phyloP scores from a whole-genome alignment of 2,329 filamentous ascomycete species.

The Sarocladiaceae sp. region DNA sequence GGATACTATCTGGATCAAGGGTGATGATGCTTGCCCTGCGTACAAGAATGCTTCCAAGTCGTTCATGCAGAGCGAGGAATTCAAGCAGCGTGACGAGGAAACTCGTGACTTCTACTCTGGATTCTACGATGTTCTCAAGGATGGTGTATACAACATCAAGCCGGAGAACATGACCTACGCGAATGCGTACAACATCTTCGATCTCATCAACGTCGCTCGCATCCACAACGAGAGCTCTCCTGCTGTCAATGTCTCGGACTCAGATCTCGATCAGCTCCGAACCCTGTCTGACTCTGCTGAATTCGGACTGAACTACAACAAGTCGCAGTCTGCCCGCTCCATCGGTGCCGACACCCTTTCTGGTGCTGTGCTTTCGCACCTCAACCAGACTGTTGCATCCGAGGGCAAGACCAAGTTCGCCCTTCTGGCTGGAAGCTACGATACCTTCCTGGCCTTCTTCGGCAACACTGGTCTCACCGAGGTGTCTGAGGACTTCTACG shows the following conservation, averaged over 20 bases:
- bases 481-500: conserved; percentile 24
- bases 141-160: conserved; percentile 25
- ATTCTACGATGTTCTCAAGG: conserved; percentile 23
- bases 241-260: conserved; percentile 25
- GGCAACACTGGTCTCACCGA: conserved; percentile 22
- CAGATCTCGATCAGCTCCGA: conserved; percentile 27
- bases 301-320: conserved; percentile 26
- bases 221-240: conserved; percentile 26
- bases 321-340: conserved; percentile 21
- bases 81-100: conserved; percentile 18
- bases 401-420: conserved; percentile 28
- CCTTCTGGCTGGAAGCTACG: conserved; percentile 28
- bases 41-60: conserved; percentile 21
- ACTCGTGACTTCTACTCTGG: conserved; percentile 26
- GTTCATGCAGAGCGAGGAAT: conserved; percentile 23
- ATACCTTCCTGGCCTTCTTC: conserved; percentile 32
- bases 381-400: conserved; percentile 25
- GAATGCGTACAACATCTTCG: conserved; percentile 32
- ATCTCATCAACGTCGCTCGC: conserved; percentile 29
- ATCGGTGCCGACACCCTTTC: conserved; percentile 28
- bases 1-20: conserved; percentile 33
- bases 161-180: conserved; percentile 27
- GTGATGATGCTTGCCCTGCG: conserved; percentile 28
- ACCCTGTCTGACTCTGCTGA: conserved; percentile 28
- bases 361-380: conserved; percentile 23